Percentiles rank a stretch among this genome's conserved stretches.
Evolutionary conservation across 208 protist genomes (phyloP).

Genomic region (Jaenimonas drosophilae): DNA sequence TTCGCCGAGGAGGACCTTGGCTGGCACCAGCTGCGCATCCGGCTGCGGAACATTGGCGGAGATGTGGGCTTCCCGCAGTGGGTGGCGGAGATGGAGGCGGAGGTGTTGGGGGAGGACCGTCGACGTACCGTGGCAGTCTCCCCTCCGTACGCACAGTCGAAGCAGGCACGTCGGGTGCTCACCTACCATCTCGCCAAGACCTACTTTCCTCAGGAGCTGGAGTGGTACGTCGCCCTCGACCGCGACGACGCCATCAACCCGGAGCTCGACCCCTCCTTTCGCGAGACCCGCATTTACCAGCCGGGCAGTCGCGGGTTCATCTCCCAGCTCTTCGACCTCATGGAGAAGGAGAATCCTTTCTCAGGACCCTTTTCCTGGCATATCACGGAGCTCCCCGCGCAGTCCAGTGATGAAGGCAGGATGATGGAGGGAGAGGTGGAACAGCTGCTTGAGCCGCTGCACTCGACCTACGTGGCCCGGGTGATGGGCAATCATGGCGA

Average conservation of each 20-base stretch:
- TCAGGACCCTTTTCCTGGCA: conserved; percentile 56
- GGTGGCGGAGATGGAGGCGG: conserved; percentile 82
- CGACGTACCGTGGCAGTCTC: conserved; percentile 71
- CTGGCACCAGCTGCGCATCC: conserved; percentile 71
- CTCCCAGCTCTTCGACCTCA: conserved; percentile 43
- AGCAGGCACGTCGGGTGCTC: conserved; percentile 49
- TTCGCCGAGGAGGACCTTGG: conserved; percentile 84
- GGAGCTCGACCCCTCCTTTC: conserved; percentile 10
- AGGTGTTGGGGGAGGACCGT: conserved; percentile 47
- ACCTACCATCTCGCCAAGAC: conserved; percentile 57
- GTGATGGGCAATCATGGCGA: conserved; percentile 63
- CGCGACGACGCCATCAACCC: conserved; percentile 57
- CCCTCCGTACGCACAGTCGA: conserved; percentile 43
- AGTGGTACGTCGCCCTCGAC: conserved; percentile 35
- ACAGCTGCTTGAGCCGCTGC: conserved; percentile 25
- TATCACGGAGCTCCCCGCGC: conserved; percentile 14
- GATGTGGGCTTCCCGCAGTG: conserved; percentile 72
- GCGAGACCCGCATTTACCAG: conserved; percentile 32
- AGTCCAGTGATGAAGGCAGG: conserved; percentile 8
- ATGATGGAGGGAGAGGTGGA: conserved; percentile 13
- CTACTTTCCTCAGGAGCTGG: conserved; percentile 77
- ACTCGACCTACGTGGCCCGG: conserved; percentile 39
- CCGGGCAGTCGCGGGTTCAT: conserved; percentile 33
- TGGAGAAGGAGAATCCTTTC: conserved; percentile 34
- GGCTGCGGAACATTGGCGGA: conserved; percentile 56